Conservation (phyloP, 768 basidiomycete genomes). For the Pisolithus albus region DNA sequence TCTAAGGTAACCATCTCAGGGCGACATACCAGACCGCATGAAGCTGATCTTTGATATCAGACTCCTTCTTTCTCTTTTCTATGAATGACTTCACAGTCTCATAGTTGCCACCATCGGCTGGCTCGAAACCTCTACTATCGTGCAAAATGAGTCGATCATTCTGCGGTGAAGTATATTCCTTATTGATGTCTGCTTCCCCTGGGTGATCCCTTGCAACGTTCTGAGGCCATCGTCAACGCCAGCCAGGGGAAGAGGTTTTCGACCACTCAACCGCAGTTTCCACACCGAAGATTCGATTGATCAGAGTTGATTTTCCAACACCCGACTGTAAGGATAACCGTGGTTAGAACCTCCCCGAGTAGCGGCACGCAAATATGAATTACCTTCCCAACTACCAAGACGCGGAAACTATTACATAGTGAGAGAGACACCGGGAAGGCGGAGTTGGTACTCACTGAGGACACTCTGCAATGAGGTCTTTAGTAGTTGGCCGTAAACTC, state of each 20-base stretch:
- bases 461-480: too few relatives aligned
- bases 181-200: conserved; percentile 5
- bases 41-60: conserved; percentile 2
- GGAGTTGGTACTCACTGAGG: too few relatives aligned
- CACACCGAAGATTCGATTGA: background rate
- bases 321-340: background rate
- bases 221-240: background rate
- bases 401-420: background rate
- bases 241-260: background rate
- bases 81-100: conserved; percentile 8
- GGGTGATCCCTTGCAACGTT: background rate
- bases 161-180: conserved; percentile 5
- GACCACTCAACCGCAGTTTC: background rate
- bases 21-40: conserved; percentile 12
- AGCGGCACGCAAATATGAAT: background rate
- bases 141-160: conserved; percentile 10
- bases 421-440: too few relatives aligned
- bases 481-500: too few relatives aligned
- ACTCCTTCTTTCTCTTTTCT: background rate
- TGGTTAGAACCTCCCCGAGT: background rate
- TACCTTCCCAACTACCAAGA: background rate
- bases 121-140: conserved; percentile 13
- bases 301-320: conserved; percentile 4
- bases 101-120: conserved; percentile 5
- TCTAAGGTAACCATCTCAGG: background rate